Evolutionary conservation across 2,329 filamentous ascomycete species (phyloP).

Genomic region (Diaporthe nobilis): DNA sequence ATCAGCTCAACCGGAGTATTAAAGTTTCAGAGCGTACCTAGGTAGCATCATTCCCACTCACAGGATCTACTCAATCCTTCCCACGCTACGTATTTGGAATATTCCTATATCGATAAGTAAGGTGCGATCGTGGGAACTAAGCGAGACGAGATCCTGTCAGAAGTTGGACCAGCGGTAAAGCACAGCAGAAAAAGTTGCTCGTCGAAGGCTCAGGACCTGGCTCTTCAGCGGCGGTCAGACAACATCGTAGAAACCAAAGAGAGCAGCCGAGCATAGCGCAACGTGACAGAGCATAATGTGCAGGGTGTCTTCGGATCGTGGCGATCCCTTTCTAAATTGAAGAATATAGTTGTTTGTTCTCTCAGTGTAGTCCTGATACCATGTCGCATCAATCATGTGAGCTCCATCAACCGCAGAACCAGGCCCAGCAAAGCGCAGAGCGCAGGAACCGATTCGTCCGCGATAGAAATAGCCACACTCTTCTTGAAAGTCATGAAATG

Average conservation of each 20-base stretch:
- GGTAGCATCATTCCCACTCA: neutral
- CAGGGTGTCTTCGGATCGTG: constrained; percentile 4
- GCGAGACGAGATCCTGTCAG: constrained; percentile 15
- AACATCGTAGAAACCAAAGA: constrained; percentile 23
- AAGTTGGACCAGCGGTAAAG: neutral
- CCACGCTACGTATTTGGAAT: neutral
- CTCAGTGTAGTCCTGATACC: constrained; percentile 9
- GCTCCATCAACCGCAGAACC: constrained; percentile 19
- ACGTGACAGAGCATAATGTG: constrained; percentile 3
- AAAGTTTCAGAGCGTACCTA: neutral
- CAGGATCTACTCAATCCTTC: constrained; percentile 4
- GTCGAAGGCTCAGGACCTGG: neutral
- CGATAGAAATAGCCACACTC: constrained; percentile 1
- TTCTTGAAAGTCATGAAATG: constrained; percentile 3
- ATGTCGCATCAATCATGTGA: constrained; percentile 5
- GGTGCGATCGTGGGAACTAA: constrained; percentile 2
- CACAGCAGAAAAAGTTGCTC: neutral
- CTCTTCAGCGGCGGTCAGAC: constrained; percentile 5
- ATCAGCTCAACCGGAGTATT: neutral
- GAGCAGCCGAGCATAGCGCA: neutral
- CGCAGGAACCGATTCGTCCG: constrained; percentile 6
- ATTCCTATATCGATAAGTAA: neutral
- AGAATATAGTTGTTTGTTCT: neutral
- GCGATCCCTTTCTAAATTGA: constrained; percentile 8
- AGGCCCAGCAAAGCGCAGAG: constrained; percentile 8